Conservation (phyloP, 2,329 filamentous ascomycete genomes). For the Pseudogymnoascus sp. region DNA sequence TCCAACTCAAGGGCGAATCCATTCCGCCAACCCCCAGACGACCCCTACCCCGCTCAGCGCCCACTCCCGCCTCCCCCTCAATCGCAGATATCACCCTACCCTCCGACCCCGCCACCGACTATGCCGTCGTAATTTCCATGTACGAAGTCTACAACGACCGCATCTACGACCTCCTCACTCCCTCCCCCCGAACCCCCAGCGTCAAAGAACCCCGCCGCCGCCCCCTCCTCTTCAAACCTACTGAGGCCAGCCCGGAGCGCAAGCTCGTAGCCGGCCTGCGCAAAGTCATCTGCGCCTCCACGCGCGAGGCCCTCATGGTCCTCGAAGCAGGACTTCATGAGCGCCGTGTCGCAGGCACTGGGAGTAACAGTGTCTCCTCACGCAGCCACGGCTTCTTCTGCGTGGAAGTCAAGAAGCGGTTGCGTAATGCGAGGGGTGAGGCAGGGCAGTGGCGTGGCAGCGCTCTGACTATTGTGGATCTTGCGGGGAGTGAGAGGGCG, state of each 20-base stretch:
- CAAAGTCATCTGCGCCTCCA: constrained; percentile 76
- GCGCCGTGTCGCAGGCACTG: constrained; percentile 79
- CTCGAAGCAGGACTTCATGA: constrained; percentile 84
- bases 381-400: constrained; percentile 95
- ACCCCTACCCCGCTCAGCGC: constrained; percentile 59
- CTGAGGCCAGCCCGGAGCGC: constrained; percentile 77
- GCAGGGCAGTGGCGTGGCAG: constrained; percentile 64
- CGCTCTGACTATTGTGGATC: constrained; percentile 78
- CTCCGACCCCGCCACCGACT: constrained; percentile 63
- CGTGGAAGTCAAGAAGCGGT: constrained; percentile 83
- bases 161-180: constrained; percentile 84
- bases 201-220: constrained; percentile 68
- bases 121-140: constrained; percentile 88
- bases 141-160: constrained; percentile 99
- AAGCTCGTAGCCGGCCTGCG: constrained; percentile 89
- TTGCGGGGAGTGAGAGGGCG: constrained; percentile 89
- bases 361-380: constrained; percentile 86
- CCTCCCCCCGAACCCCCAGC: constrained; percentile 47
- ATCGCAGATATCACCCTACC: constrained; percentile 61
- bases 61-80: constrained; percentile 64
- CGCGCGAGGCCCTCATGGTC: constrained; percentile 80
- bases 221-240: constrained; percentile 82
- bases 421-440: constrained; percentile 37
- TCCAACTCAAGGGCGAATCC: constrained; percentile 43
- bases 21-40: constrained; percentile 46